These are phyloP conservation scores for Trichoderma sp. DNA, from an alignment of 2,329 filamentous ascomycete species.

Conservation along the genomic window DNA sequence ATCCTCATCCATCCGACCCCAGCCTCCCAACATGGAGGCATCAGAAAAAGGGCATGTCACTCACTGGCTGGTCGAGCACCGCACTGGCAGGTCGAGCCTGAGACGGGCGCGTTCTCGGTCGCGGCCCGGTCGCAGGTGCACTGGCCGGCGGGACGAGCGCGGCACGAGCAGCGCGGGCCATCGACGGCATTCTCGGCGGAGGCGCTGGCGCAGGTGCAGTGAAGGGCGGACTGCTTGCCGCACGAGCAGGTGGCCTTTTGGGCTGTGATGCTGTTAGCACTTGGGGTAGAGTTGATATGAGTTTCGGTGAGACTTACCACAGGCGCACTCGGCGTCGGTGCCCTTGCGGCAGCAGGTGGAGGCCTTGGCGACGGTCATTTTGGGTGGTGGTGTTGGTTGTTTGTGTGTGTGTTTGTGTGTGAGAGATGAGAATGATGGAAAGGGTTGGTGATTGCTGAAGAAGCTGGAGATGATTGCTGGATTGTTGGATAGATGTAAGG, in stretches of 20 bases:
- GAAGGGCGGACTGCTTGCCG: constrained; percentile 81
- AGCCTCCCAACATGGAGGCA: too few relatives aligned
- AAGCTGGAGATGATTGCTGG: neutral
- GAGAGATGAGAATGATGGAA: neutral
- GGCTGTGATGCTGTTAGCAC: constrained; percentile 45
- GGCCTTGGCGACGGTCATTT: constrained; percentile 44
- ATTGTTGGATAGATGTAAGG: neutral
- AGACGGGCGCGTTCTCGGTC: constrained; percentile 66
- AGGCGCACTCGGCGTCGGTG: constrained; percentile 53
- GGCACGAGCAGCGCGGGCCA: constrained; percentile 80
- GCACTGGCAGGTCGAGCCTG: constrained; percentile 71
- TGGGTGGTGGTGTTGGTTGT: constrained; percentile 27
- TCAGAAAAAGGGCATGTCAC: constrained; percentile 33
- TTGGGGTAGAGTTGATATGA: neutral
- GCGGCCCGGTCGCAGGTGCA: constrained; percentile 78
- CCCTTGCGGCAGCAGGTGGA: constrained; percentile 61
- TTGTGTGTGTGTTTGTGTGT: neutral
- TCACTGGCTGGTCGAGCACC: constrained; percentile 72
- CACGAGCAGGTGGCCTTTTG: constrained; percentile 79
- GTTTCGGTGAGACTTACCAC: constrained; percentile 50
- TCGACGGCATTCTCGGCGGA: constrained; percentile 70
- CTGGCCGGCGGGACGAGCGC: constrained; percentile 74
- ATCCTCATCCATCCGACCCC: neutral
- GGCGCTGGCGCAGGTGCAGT: constrained; percentile 83
- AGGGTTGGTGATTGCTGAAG: too few relatives aligned